Percentiles rank a stretch among this genome's conserved stretches.
phyloP scores from a whole-genome alignment of 768 basidiomycete species.

The Mrakia hoshinonis region DNA sequence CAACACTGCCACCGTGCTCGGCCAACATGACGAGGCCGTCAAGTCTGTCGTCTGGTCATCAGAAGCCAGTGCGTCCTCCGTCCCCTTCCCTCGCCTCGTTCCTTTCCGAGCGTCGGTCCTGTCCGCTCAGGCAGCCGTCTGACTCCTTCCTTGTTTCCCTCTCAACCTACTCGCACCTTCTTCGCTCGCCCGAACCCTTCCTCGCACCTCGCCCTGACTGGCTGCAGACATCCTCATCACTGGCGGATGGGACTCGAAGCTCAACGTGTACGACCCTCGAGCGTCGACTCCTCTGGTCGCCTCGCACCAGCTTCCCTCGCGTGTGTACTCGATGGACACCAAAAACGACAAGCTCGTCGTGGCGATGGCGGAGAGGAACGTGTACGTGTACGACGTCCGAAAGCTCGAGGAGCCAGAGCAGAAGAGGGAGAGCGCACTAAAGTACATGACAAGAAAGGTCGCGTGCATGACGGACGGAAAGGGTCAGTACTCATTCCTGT shows the following conservation, averaged over 20 bases:
- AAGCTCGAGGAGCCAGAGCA: slow-evolving; percentile 62
- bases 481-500: slow-evolving; percentile 47
- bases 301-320: slow-evolving; percentile 55
- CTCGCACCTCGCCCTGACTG: background rate
- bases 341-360: slow-evolving; percentile 74
- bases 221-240: slow-evolving; percentile 61
- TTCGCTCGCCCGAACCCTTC: background rate
- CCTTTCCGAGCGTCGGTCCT: background rate
- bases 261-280: slow-evolving; percentile 73
- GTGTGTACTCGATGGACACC: slow-evolving; percentile 75
- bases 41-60: slow-evolving; percentile 64
- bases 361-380: slow-evolving; percentile 81
- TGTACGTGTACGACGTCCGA: slow-evolving; percentile 79
- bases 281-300: slow-evolving; percentile 38
- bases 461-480: slow-evolving; percentile 89
- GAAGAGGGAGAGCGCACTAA: slow-evolving; percentile 81
- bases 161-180: background rate
- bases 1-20: slow-evolving; percentile 64
- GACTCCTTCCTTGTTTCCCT: background rate
- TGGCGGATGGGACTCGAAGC: slow-evolving; percentile 83
- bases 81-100: background rate
- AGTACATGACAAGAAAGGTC: slow-evolving; percentile 85
- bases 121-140: background rate
- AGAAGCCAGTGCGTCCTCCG: slow-evolving; percentile 52
- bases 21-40: slow-evolving; percentile 71